Conservation (phyloP, 2,329 filamentous ascomycete genomes). For the Cordyceps tenuipes region DNA sequence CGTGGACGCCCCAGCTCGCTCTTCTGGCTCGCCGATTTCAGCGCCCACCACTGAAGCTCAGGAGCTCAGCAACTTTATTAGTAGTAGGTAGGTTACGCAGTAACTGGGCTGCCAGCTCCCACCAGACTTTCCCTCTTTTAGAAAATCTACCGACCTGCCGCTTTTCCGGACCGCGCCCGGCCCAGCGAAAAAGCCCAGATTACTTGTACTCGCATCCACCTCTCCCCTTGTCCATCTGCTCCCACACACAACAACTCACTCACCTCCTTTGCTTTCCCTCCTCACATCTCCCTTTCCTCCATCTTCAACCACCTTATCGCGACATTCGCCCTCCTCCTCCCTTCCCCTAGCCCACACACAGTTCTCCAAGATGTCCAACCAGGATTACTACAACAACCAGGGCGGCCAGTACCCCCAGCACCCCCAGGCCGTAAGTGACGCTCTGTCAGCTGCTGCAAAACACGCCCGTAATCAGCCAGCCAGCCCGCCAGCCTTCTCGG, state of each 20-base stretch:
- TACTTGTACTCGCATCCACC: background rate
- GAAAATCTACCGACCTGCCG: slow-evolving; percentile 2
- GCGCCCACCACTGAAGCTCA: background rate
- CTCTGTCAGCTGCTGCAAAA: background rate
- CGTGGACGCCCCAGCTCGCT: background rate
- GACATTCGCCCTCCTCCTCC: background rate
- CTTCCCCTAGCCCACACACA: background rate
- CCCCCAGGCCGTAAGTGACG: slow-evolving; percentile 29
- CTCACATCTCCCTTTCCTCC: background rate
- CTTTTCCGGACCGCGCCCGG: slow-evolving; percentile 6
- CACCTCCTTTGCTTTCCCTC: background rate
- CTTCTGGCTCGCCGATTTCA: background rate
- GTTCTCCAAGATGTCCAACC: slow-evolving; percentile 27
- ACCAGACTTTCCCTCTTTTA: background rate
- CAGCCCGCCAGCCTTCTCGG: background rate
- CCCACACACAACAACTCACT: background rate
- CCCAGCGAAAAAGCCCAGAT: background rate
- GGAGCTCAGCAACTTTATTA: too few relatives aligned
- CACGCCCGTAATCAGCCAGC: background rate
- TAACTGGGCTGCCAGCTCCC: too few relatives aligned
- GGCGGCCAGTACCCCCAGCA: slow-evolving; percentile 24
- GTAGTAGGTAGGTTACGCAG: too few relatives aligned
- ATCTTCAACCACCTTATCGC: background rate
- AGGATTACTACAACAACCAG: slow-evolving; percentile 33
- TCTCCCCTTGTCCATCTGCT: slow-evolving; percentile 2